A percentile compares a stretch with the other conserved stretches of the same genome.
phyloP scores from a whole-genome alignment of 176 grass and related monocot species.

The Triticum timopheevii region DNA sequence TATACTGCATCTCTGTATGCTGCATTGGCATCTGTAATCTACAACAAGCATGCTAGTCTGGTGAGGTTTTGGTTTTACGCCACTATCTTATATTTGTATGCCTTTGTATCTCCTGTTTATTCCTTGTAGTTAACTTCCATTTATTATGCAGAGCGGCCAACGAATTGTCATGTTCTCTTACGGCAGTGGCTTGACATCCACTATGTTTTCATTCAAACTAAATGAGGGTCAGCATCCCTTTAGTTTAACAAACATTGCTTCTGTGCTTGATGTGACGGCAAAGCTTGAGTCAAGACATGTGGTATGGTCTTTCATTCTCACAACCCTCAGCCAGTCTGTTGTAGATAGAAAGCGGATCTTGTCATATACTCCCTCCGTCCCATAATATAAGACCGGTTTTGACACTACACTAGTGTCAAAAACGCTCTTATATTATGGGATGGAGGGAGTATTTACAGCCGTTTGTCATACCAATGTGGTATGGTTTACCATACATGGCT shows the following conservation, averaged over 20 bases:
- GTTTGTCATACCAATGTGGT: background rate
- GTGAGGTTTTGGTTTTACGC: conserved; percentile 34
- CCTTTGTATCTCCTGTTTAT: conserved; percentile 6
- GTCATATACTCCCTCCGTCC: too few species aligned
- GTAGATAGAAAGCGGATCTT: background rate
- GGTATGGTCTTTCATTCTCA: conserved; percentile 40
- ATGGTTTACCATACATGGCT: background rate
- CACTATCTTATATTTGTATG: conserved; percentile 8
- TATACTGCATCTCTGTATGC: conserved; percentile 87
- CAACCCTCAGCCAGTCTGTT: background rate
- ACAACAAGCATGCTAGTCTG: conserved; percentile 66
- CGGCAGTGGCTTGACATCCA: conserved; percentile 83
- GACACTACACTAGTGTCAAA: too few species aligned
- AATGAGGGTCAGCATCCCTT: conserved; percentile 70
- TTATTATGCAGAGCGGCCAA: conserved; percentile 56
- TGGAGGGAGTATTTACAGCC: too few species aligned
- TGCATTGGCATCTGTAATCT: conserved; percentile 66
- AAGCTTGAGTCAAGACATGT: conserved; percentile 86
- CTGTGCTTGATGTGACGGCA: conserved; percentile 61
- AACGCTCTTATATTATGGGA: too few species aligned
- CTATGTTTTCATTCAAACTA: conserved; percentile 84
- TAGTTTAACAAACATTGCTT: conserved; percentile 74
- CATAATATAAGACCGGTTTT: too few species aligned
- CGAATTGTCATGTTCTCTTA: conserved; percentile 99
- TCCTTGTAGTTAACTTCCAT: background rate